Evolutionary conservation across 768 basidiomycete genomes (phyloP).

Genomic region (Phlebiopsis flavidoalba): DNA sequence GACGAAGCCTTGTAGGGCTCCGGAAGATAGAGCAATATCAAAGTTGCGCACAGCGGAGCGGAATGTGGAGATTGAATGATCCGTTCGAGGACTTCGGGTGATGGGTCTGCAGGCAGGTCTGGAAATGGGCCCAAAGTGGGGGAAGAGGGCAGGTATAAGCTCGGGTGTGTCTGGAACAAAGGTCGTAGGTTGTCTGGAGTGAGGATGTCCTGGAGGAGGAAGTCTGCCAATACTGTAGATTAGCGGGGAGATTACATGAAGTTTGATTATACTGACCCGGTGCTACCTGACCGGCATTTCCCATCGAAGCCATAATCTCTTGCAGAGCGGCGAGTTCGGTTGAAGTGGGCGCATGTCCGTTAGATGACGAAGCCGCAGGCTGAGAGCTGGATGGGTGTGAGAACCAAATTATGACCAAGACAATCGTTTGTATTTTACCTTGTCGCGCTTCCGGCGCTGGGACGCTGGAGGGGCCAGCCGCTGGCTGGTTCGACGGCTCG

Average conservation of each 20-base stretch:
- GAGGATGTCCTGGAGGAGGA: conserved; percentile 71
- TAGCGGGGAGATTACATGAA: neutral
- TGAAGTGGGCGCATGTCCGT: conserved; percentile 33
- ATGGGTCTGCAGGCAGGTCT: conserved; percentile 66
- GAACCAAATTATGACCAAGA: neutral
- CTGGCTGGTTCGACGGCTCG: neutral
- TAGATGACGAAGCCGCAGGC: conserved; percentile 1
- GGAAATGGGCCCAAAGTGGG: conserved; percentile 82
- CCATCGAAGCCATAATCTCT: conserved; percentile 37
- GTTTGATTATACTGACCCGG: conserved; percentile 27
- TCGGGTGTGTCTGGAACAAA: conserved; percentile 68
- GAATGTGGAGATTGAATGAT: conserved; percentile 82
- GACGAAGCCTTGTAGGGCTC: conserved; percentile 71
- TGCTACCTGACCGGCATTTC: conserved; percentile 5
- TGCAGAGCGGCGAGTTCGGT: conserved; percentile 65
- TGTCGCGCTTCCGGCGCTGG: neutral
- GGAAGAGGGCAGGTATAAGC: conserved; percentile 65
- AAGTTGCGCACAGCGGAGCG: conserved; percentile 72
- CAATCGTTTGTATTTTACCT: neutral
- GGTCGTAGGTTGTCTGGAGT: conserved; percentile 68
- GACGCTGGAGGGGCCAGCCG: conserved; percentile 10
- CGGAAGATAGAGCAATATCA: conserved; percentile 81
- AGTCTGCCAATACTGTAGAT: conserved; percentile 30
- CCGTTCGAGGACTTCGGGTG: conserved; percentile 62
- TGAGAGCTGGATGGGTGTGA: neutral